Evolutionary conservation across 805 yeast species (phyloP).

Genomic region (Candida arabinofermentans): DNA sequence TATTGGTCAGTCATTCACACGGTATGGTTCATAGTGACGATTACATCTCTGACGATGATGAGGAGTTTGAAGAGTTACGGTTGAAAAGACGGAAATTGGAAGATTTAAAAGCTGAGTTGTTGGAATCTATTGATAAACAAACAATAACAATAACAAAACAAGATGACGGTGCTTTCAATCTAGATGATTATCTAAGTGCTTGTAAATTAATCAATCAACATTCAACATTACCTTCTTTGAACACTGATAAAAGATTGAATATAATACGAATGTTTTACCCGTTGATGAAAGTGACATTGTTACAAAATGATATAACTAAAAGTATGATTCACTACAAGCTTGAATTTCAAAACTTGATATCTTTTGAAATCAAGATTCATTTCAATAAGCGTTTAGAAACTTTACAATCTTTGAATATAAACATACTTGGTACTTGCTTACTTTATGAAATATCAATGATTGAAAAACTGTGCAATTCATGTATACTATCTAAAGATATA

Average conservation of each 20-base stretch:
- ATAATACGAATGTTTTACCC: slow-evolving; percentile 26
- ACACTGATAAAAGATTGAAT: slow-evolving; percentile 22
- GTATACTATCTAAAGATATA: slow-evolving; percentile 15
- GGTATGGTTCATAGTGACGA: slow-evolving; percentile 2
- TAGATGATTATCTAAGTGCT: slow-evolving; percentile 16
- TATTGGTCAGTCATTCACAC: background rate
- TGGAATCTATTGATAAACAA: background rate
- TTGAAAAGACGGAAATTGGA: slow-evolving; percentile 6
- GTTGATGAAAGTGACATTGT: slow-evolving; percentile 19
- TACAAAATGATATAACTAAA: background rate
- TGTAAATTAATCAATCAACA: slow-evolving; percentile 14
- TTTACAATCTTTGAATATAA: slow-evolving; percentile 9
- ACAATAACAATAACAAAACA: background rate
- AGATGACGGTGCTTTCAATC: slow-evolving; percentile 10
- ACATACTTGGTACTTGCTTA: slow-evolving; percentile 4
- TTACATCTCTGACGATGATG: slow-evolving; percentile 13
- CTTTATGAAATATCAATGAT: slow-evolving; percentile 15
- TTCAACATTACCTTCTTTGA: slow-evolving; percentile 27
- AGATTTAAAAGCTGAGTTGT: background rate
- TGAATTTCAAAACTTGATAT: slow-evolving; percentile 13
- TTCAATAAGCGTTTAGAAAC: slow-evolving; percentile 11
- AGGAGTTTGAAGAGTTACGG: slow-evolving; percentile 9
- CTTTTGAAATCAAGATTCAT: slow-evolving; percentile 11
- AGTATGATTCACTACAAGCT: slow-evolving; percentile 10
- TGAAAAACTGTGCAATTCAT: slow-evolving; percentile 8